Base-by-base conservation (phyloP, 1,284 basidiomycete genomes). In the Sanghuangporus weigelae region DNA sequence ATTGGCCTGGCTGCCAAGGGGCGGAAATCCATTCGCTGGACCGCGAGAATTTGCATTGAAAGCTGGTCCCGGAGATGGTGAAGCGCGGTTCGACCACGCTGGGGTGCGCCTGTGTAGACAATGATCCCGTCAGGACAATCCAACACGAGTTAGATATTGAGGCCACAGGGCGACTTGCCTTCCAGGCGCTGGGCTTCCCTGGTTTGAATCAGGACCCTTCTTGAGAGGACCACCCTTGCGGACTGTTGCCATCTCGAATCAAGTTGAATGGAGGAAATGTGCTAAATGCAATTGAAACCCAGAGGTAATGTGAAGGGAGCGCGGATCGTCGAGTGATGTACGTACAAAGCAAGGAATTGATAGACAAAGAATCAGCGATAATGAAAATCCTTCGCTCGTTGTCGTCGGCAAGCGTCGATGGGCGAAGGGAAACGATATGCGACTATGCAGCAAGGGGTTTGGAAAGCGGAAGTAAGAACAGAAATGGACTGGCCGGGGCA, bases 141-240 rank as follows among this genome's bases (percentile, higher is more conserved):
- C 19, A 26, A 16, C 54, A 64, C 26, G 7, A 26, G 42, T 8
- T 16, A 23, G 39, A 44, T 56, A 7, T 23, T 31, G 11, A 55
- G 39, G 60, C 51, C 35, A 39, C 31, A 12, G 42, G 4, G 26
- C 12, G 46, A 62, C 64, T 48, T 23, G 59, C 64, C 60, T 57
- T 39, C 56, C 60, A 38, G 64, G 60, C 38, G 64, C 31, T 12
- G 55, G 55, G 35, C 55, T 65, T 21, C 60, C 55, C 35, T 62
- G 64, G 23, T 50, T 57, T 16, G 63, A 48, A 35, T 66, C 65
- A 7, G 57, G 57, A 16, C 61, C 62, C 58, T 66, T 66, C 58
- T 66, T 65, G 40, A 66, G 54, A 26, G 65, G 65, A 11, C 61
- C 31, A 31, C 57, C 62, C 48, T 66, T 66, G 26, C 65, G 65